phyloP scores from a whole-genome alignment of 257 asterid species.

The Verbena officinalis region DNA sequence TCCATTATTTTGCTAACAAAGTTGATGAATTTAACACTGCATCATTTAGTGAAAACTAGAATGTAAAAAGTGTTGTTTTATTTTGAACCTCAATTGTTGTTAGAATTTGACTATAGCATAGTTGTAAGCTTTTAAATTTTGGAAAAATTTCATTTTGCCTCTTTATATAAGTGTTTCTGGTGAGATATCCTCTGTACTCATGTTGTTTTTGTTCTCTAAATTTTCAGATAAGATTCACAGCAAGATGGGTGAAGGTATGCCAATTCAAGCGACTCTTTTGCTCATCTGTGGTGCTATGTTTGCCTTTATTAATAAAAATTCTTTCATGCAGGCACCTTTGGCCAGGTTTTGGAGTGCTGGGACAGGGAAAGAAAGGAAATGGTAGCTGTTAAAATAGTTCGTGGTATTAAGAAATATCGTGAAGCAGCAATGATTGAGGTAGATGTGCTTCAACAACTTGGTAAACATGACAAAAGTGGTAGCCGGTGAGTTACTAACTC shows the following conservation, averaged over 20 bases:
- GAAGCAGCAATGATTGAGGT: conserved; percentile 94
- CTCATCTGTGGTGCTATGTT: background rate
- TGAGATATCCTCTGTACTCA: background rate
- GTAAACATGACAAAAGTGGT: conserved; percentile 82
- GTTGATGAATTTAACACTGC: background rate
- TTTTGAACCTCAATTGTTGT: background rate
- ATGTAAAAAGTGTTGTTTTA: background rate
- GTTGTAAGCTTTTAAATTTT: background rate
- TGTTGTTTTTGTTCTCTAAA: background rate
- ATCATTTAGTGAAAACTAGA: background rate
- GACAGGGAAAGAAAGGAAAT: conserved; percentile 78
- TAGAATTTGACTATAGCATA: background rate
- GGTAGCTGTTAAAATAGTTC: conserved; percentile 90
- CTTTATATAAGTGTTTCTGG: background rate
- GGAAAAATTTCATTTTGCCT: background rate
- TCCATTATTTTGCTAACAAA: background rate
- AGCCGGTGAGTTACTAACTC: conserved; percentile 64
- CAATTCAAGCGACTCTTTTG: background rate
- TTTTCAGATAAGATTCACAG: conserved; percentile 80
- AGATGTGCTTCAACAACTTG: conserved; percentile 85
- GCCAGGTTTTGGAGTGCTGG: conserved; percentile 97
- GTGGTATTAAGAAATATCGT: conserved; percentile 80
- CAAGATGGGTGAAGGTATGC: conserved; percentile 92
- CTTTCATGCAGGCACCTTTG: conserved; percentile 69
- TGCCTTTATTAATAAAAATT: background rate